Percentiles rank a stretch among this genome's conserved stretches.
phyloP scores from a whole-genome alignment of 2,329 filamentous ascomycete species.

The Delphinella strobiligena region DNA sequence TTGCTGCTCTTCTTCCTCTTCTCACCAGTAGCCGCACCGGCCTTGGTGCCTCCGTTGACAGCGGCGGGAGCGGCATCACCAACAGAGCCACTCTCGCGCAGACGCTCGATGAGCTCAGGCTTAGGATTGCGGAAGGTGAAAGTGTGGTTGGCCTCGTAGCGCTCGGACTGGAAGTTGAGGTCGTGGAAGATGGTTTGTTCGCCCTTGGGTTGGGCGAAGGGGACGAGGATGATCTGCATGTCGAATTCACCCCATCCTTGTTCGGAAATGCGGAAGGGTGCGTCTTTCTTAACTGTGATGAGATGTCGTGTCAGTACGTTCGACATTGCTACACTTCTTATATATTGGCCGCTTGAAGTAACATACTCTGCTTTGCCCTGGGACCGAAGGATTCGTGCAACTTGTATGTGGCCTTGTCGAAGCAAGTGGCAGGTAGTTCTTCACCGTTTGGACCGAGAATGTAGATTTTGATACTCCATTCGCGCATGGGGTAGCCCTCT shows the following conservation, averaged over 20 bases:
- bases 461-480: slow-evolving; percentile 81
- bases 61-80: slow-evolving; percentile 28
- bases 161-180: slow-evolving; percentile 72
- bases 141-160: slow-evolving; percentile 72
- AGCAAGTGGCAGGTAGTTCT: slow-evolving; percentile 69
- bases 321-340: no score
- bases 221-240: slow-evolving; percentile 73
- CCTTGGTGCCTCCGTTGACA: slow-evolving; percentile 36
- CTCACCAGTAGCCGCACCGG: slow-evolving; percentile 40
- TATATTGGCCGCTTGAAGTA: background rate
- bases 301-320: background rate
- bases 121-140: slow-evolving; percentile 90
- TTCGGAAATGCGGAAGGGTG: slow-evolving; percentile 82
- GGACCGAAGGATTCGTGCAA: slow-evolving; percentile 90
- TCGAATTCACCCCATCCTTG: slow-evolving; percentile 99
- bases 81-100: slow-evolving; percentile 75
- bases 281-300: slow-evolving; percentile 58
- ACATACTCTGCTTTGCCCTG: slow-evolving; percentile 65
- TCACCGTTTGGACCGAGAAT: slow-evolving; percentile 78
- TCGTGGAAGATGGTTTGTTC: slow-evolving; percentile 76
- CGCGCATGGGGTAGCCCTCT: slow-evolving; percentile 82
- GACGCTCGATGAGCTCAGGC: slow-evolving; percentile 62
- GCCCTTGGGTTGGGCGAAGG: slow-evolving; percentile 60
- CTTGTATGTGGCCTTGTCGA: slow-evolving; percentile 86
- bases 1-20: slow-evolving; percentile 51